phyloP scores from a whole-genome alignment of 2,329 filamentous ascomycete genomes.

The Diaporthe sp. region DNA sequence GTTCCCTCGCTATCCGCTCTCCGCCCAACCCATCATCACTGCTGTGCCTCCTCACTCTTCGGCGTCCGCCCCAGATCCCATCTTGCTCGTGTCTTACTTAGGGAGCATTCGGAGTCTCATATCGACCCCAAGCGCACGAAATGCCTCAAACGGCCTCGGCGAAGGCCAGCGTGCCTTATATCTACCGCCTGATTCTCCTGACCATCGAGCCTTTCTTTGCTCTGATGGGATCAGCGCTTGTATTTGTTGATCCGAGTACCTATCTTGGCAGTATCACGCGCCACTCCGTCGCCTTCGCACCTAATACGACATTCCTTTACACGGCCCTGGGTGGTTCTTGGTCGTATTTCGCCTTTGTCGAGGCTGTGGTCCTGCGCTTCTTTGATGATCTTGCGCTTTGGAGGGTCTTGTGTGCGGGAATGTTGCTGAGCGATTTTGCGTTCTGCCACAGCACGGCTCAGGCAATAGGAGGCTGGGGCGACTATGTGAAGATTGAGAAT shows the following conservation, averaged over 20 bases:
- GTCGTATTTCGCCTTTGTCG: constrained; percentile 55
- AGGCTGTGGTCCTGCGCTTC: constrained; percentile 53
- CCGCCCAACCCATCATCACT: background rate
- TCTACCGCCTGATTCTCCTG: constrained; percentile 52
- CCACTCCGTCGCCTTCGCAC: constrained; percentile 41
- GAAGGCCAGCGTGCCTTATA: constrained; percentile 47
- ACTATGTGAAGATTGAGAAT: constrained; percentile 44
- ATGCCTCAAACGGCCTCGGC: constrained; percentile 1
- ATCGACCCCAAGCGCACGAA: background rate
- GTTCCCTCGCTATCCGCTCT: background rate
- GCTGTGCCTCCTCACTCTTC: background rate
- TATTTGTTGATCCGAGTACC: constrained; percentile 46
- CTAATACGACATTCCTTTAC: constrained; percentile 49
- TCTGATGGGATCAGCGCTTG: constrained; percentile 49
- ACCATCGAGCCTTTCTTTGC: constrained; percentile 54
- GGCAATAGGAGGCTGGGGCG: constrained; percentile 52
- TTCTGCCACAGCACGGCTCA: constrained; percentile 50
- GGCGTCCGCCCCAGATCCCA: background rate
- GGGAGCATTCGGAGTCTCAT: background rate
- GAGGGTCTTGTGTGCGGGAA: constrained; percentile 52
- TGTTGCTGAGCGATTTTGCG: constrained; percentile 53
- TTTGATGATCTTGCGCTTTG: constrained; percentile 53
- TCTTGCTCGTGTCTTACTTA: background rate
- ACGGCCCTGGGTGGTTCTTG: constrained; percentile 50
- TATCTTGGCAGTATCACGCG: constrained; percentile 52